Evolutionary conservation across 768 basidiomycete genomes (phyloP).

Genomic region (Macrolepiota albuminosa): DNA sequence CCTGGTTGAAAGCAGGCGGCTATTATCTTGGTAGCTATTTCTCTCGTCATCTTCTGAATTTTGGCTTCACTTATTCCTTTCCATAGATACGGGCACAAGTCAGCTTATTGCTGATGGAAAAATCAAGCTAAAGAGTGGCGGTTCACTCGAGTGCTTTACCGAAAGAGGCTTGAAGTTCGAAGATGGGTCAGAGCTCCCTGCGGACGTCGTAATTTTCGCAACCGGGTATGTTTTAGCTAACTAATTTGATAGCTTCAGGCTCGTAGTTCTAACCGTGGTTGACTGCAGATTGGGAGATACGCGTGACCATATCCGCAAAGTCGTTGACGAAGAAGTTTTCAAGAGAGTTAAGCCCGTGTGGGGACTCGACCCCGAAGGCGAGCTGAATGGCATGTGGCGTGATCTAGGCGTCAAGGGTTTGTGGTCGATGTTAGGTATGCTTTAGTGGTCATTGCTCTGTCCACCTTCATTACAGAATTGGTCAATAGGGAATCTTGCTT

Average conservation of each 20-base stretch:
- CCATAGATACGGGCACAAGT: slow-evolving; percentile 11
- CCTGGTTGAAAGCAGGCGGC: slow-evolving; percentile 49
- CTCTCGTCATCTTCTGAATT: background rate
- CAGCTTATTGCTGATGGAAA: slow-evolving; percentile 57
- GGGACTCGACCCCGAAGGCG: slow-evolving; percentile 62
- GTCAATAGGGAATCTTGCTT: slow-evolving; percentile 42
- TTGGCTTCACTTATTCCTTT: background rate
- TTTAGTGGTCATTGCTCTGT: background rate
- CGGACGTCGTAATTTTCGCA: slow-evolving; percentile 31
- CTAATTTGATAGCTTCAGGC: no score
- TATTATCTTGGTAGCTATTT: slow-evolving; percentile 55
- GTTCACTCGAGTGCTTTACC: slow-evolving; percentile 37
- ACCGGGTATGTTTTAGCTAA: slow-evolving; percentile 31
- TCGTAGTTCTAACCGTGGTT: background rate
- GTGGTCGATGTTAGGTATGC: slow-evolving; percentile 56
- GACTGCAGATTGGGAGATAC: slow-evolving; percentile 37
- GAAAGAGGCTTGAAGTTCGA: slow-evolving; percentile 38
- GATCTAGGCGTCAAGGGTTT: slow-evolving; percentile 45
- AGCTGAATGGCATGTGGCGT: slow-evolving; percentile 44
- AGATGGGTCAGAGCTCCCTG: slow-evolving; percentile 30
- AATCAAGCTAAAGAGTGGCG: slow-evolving; percentile 62
- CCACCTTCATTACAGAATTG: background rate
- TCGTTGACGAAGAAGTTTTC: slow-evolving; percentile 41
- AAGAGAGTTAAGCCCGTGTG: slow-evolving; percentile 45
- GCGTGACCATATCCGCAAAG: slow-evolving; percentile 27